Conservation (phyloP, 306 rosid species). For the Hippophae gyantsensis region DNA sequence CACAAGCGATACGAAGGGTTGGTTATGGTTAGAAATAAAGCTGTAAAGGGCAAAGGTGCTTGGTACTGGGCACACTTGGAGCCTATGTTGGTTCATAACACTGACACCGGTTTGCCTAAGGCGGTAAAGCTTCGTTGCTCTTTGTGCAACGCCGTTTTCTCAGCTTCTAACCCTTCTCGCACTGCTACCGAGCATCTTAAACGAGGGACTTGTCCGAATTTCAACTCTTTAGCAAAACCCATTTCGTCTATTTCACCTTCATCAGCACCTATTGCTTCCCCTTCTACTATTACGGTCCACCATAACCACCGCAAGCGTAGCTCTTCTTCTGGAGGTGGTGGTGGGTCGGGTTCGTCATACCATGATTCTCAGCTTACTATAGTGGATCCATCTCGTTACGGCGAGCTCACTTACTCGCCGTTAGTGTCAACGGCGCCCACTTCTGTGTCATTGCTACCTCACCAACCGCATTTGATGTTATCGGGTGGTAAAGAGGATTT, state of each 20-base stretch:
- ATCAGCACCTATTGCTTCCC: slow-evolving; percentile 19
- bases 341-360: slow-evolving; percentile 26
- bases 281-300: slow-evolving; percentile 19
- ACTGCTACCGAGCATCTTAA: slow-evolving; percentile 93
- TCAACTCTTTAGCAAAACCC: slow-evolving; percentile 52
- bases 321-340: slow-evolving; percentile 16
- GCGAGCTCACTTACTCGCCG: slow-evolving; percentile 36
- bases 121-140: slow-evolving; percentile 88
- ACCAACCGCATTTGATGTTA: slow-evolving; percentile 61
- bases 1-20: slow-evolving; percentile 79
- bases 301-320: slow-evolving; percentile 52
- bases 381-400: slow-evolving; percentile 44
- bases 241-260: slow-evolving; percentile 63
- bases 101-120: slow-evolving; percentile 70
- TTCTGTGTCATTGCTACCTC: slow-evolving; percentile 23
- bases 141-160: slow-evolving; percentile 82
- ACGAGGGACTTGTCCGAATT: slow-evolving; percentile 93
- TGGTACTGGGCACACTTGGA: slow-evolving; percentile 98
- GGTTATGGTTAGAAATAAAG: slow-evolving; percentile 70
- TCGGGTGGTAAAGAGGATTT: slow-evolving; percentile 92
- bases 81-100: slow-evolving; percentile 55
- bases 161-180: slow-evolving; percentile 87
- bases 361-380: slow-evolving; percentile 35
- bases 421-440: slow-evolving; percentile 21
- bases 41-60: slow-evolving; percentile 90